A percentile compares a stretch with the other conserved stretches of the same genome.
These are phyloP conservation scores for Suillus cothurnatus DNA, from an alignment of 768 basidiomycete genomes.

Conservation along the genomic window DNA sequence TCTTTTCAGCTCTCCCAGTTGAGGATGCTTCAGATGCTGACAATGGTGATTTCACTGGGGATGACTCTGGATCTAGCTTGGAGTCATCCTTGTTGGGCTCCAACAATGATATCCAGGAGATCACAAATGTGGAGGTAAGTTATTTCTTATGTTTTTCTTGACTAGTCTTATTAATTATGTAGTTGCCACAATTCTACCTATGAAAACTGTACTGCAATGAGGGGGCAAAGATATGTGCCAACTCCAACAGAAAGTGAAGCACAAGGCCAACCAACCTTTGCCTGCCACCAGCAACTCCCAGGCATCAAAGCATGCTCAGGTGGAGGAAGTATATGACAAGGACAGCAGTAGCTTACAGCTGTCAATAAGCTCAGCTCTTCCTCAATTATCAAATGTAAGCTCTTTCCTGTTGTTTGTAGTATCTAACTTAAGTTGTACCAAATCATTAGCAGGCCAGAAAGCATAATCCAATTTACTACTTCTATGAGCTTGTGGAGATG, in stretches of 20 bases:
- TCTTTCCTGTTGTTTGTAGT: not conserved
- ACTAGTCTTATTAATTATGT: not conserved
- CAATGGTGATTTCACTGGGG: too few relatives aligned
- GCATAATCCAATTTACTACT: not conserved
- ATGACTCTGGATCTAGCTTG: too few relatives aligned
- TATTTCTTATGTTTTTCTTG: too few relatives aligned
- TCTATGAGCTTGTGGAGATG: not conserved
- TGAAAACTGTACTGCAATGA: not conserved
- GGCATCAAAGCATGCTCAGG: not conserved
- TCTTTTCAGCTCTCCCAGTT: not conserved
- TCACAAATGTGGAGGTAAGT: too few relatives aligned
- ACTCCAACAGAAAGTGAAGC: not conserved
- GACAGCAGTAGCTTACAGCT: not conserved
- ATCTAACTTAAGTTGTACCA: not conserved
- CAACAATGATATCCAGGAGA: too few relatives aligned
- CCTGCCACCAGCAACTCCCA: not conserved
- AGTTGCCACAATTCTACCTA: not conserved
- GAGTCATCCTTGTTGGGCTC: too few relatives aligned
- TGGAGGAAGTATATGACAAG: not conserved
- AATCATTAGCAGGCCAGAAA: not conserved
- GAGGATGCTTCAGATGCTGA: too few relatives aligned
- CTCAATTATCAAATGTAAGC: not conserved
- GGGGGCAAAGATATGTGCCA: not conserved
- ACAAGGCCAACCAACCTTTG: not conserved
- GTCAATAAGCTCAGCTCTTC: not conserved